Conservation (phyloP, 2,329 filamentous ascomycete genomes). For the Diplodia seriata region DNA sequence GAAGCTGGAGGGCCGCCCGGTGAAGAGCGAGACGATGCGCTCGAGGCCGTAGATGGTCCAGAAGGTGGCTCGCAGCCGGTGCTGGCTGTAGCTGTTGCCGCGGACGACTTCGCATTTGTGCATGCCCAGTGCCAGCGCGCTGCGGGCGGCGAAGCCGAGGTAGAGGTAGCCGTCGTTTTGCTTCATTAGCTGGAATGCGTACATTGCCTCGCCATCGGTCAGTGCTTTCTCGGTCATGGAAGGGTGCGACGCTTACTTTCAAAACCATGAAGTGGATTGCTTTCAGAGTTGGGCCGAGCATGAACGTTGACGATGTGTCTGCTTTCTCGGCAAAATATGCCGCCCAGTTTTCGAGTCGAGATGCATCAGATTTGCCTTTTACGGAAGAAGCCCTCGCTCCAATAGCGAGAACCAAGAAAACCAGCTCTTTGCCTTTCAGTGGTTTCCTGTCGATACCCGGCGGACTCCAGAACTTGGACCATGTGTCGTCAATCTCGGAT, state of each 20-base stretch:
- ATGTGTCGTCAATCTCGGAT: slow-evolving; percentile 50
- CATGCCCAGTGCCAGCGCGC: slow-evolving; percentile 1
- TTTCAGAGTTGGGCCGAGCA: neutral
- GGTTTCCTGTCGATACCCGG: slow-evolving; percentile 37
- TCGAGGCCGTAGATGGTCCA: slow-evolving; percentile 7
- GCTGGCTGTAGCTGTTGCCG: neutral
- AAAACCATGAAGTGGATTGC: neutral
- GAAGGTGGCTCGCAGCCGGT: slow-evolving; percentile 5
- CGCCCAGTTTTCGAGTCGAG: slow-evolving; percentile 81
- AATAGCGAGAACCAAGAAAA: slow-evolving; percentile 38
- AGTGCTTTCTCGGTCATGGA: neutral
- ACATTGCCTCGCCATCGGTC: neutral
- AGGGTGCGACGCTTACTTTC: neutral
- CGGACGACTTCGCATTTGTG: slow-evolving; percentile 7
- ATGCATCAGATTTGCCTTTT: slow-evolving; percentile 68
- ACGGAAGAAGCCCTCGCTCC: slow-evolving; percentile 61
- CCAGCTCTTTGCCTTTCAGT: slow-evolving; percentile 43
- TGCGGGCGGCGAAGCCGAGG: slow-evolving; percentile 9
- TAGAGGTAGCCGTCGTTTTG: slow-evolving; percentile 13
- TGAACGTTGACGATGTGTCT: neutral
- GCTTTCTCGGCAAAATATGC: slow-evolving; percentile 65
- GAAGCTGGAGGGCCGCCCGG: slow-evolving; percentile 10
- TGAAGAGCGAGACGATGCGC: neutral
- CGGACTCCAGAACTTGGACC: slow-evolving; percentile 40
- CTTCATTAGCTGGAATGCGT: slow-evolving; percentile 9